Base-by-base conservation (phyloP, 83 land plant genomes). In the Picea engelmannii region DNA sequence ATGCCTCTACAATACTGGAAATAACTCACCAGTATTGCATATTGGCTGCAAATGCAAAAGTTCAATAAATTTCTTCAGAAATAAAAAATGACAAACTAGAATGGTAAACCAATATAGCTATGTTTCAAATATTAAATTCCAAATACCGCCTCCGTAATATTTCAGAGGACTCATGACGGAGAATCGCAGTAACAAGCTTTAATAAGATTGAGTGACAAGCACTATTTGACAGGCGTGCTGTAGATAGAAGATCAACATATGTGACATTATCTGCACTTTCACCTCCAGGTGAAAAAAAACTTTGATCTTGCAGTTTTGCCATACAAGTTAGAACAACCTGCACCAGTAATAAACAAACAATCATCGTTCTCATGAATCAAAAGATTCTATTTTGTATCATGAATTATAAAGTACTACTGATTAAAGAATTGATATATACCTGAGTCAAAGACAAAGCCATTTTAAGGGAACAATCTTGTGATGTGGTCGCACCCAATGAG, bases 261-360 rank as follows among this genome's bases (percentile, higher is more conserved):
- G 96, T 92, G 13, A 94, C 93, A 81, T 88, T 94, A 78, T 97
- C 98, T 40, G 95, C 86, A 70, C 82, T 87, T 40, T 91, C 87
- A 77, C 92, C 91, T 20, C 93, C 90, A 49, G 93, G 92, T 71
- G 85, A 90, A 38, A 83, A 63, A 66, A 92, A 94, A 81, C 94
- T 90, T 60, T 94, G 93, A 80, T 95, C 99, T 79, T 94, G 94
- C 78, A 97, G 80, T 75, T 95, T 97, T 10, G 99, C 98, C 96
- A 97, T 92, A 82, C 93, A 89, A 65, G 99, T 97, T 66, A 95
- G 84, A 23, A 93, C 94, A 82, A 97, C 99, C 99, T 89, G 77
- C 81, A 67, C 73, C 62, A 44, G 8, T 24, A 40, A 38, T 59
- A 31, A 42, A 62, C 5, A 24, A 5, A 17, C 62, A 67, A 44